Base-by-base conservation (phyloP, 371 early-diverging fungal genomes). In the Mortierella polycephala region DNA sequence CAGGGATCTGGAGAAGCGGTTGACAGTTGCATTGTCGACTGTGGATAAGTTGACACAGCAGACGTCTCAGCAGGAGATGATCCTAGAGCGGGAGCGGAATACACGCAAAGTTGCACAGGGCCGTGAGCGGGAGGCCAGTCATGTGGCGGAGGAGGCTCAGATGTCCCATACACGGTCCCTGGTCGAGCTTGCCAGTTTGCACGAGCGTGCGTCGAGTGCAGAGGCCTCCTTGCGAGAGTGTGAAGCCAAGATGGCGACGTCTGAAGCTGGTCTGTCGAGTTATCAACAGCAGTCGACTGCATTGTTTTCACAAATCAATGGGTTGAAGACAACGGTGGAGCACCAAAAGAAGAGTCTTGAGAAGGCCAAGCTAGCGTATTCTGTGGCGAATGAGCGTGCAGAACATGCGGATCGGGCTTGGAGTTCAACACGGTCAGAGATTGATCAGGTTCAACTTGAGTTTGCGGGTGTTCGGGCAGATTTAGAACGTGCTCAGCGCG, bases 91-190 rank as follows among this genome's bases (percentile, higher is more conserved):
- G 58, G 87, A 88, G 40, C 84, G 83, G 7, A 64, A 52, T 39
- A 82, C 82, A 5, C 74, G 85, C 10, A 67, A 82, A 40, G 67
- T 81, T 7, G 85, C 87, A 1, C 82, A 85, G 62, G 85, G 84
- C 37, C 79, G 85, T n/a, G 83, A 83, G 11, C 80, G 67, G 5
- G 82, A 84, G 21, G 84, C 85, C 2, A 66, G 83, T 4, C 54
- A 60, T 37, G 61, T 85, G 20, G 89, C 87, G 7, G 87, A 87
- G 57, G 89, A 85, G 54, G 82, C 84, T 0, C 85, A 85, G 57
- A 60, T 82, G 59, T 82, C 86, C 3, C 89, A 86, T 41, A 83
- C 85, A 20, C 81, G 84, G 14, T 84, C 85, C 7, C 67, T 86
- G 45, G 75, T 82, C 5, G 89, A 87, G 61, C 57, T 87, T 9